phyloP scores from a whole-genome alignment of 176 grass and related monocot species.

The maize (Zea mays) region DNA sequence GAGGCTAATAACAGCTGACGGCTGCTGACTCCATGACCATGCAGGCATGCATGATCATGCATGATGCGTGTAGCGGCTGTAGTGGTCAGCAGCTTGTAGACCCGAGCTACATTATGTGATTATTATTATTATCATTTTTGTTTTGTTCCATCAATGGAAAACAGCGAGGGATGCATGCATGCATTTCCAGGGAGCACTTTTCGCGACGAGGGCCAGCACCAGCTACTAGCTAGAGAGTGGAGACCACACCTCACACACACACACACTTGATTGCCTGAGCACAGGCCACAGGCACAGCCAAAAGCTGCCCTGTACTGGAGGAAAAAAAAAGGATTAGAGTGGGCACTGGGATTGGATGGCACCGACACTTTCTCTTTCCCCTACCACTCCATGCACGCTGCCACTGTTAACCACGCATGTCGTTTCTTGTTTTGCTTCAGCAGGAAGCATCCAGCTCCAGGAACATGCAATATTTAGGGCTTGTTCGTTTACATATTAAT shows the following conservation, averaged over 20 bases:
- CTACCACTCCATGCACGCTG: not conserved
- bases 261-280: not conserved
- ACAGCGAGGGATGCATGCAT: not conserved
- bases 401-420: not conserved
- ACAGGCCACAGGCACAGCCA: too few relatives aligned
- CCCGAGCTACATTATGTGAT: not conserved
- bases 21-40: too few relatives aligned
- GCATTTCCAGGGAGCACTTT: constrained; percentile 12
- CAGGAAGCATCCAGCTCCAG: not conserved
- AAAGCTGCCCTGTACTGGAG: too few relatives aligned
- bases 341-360: too few relatives aligned
- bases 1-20: not conserved
- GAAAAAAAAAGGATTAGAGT: too few relatives aligned
- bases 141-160: constrained; percentile 12
- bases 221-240: too few relatives aligned
- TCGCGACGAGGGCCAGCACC: constrained; percentile 14
- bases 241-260: not conserved
- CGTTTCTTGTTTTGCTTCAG: constrained; percentile 6
- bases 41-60: not conserved
- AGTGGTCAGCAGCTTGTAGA: not conserved
- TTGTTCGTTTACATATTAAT: too few relatives aligned
- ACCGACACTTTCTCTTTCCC: too few relatives aligned
- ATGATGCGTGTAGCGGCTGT: too few relatives aligned
- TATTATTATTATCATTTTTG: constrained; percentile 18
- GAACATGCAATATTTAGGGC: constrained; percentile 21